These are phyloP conservation scores for Leishmania major DNA, from an alignment of 208 protist species.

Conservation along the genomic window DNA sequence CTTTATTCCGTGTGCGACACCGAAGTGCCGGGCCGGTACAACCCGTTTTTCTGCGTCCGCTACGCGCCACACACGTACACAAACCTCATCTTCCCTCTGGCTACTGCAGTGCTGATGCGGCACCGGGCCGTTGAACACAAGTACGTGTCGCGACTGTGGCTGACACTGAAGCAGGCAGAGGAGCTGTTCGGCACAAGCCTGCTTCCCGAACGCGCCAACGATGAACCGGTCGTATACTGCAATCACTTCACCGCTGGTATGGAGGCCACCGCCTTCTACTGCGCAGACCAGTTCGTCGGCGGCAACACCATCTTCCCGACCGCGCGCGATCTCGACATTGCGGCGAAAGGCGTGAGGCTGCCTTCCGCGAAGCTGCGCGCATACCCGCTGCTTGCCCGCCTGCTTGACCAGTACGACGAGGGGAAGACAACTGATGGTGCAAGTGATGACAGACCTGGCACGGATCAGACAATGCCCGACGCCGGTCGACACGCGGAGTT, in stretches of 20 bases:
- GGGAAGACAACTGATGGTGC: not conserved
- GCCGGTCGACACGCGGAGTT: constrained; percentile 35
- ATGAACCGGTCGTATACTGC: constrained; percentile 52
- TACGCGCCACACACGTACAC: constrained; percentile 71
- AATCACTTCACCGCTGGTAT: constrained; percentile 47
- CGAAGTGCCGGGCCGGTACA: constrained; percentile 53
- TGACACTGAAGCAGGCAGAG: constrained; percentile 59
- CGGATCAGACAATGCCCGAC: constrained; percentile 39
- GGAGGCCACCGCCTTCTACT: constrained; percentile 56
- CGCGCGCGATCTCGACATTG: constrained; percentile 52
- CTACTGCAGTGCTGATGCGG: constrained; percentile 49
- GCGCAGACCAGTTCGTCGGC: constrained; percentile 80
- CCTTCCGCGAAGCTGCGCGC: constrained; percentile 36
- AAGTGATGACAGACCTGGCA: constrained; percentile 13
- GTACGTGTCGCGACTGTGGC: constrained; percentile 80
- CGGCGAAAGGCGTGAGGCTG: constrained; percentile 48
- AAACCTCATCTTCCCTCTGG: constrained; percentile 41
- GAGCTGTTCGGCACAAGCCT: constrained; percentile 45
- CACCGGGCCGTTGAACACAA: constrained; percentile 63
- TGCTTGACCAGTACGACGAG: constrained; percentile 17
- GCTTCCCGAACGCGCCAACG: constrained; percentile 34
- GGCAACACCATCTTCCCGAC: constrained; percentile 41
- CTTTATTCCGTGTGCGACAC: constrained; percentile 44
- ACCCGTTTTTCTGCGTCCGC: constrained; percentile 62
- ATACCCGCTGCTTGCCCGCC: constrained; percentile 57